Percentiles rank a stretch among this genome's conserved stretches.
Conservation (phyloP, 345 rosid genomes). For the Euphorbia tirucalli region DNA sequence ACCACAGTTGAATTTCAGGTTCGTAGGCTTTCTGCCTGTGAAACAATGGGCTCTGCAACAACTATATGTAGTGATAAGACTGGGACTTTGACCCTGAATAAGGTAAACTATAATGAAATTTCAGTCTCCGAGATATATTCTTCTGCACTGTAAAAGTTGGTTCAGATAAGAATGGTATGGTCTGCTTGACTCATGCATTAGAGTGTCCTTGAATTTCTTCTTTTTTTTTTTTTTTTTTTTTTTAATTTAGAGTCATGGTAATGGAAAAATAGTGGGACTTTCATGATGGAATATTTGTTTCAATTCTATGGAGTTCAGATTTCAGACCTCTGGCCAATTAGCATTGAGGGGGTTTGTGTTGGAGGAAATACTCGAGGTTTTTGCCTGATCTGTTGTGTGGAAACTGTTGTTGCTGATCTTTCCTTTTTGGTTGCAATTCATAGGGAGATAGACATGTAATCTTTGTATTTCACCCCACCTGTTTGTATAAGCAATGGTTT, state of each 20-base stretch:
- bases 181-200: background rate
- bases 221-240: too few species aligned
- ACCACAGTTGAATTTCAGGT: constrained; percentile 52
- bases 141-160: background rate
- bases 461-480: background rate
- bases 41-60: constrained; percentile 99
- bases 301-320: background rate
- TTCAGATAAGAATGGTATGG: background rate
- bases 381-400: background rate
- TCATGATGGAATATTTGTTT: background rate
- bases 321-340: background rate
- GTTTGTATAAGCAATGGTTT: background rate
- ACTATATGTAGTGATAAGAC: constrained; percentile 99
- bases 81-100: constrained; percentile 91
- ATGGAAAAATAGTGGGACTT: background rate
- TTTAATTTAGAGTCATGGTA: background rate
- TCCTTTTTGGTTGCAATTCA: background rate
- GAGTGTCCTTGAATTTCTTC: background rate
- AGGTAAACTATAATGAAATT: constrained; percentile 38
- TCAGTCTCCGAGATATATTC: background rate
- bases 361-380: background rate
- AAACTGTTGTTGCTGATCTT: background rate
- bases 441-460: background rate
- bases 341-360: background rate
- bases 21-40: constrained; percentile 98